phyloP scores from a whole-genome alignment of 306 rosid species.

The Luffa acutangula region DNA sequence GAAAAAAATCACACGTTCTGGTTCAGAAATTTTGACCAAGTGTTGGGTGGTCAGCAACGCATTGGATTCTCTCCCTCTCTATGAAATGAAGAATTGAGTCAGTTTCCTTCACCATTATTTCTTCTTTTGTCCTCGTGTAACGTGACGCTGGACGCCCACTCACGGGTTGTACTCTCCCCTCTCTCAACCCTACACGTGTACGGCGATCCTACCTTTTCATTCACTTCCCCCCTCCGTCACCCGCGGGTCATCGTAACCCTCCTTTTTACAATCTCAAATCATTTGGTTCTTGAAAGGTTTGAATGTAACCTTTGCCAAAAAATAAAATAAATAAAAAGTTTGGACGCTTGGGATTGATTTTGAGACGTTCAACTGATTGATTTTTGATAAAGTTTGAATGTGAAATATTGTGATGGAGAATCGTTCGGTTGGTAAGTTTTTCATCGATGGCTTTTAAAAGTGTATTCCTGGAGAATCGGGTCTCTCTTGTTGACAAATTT shows the following conservation, averaged over 20 bases:
- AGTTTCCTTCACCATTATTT: background rate
- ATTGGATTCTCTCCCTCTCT: background rate
- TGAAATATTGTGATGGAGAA: no score
- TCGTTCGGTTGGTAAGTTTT: no score
- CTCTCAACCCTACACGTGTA: slow-evolving; percentile 4
- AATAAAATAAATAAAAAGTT: no score
- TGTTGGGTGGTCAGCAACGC: background rate
- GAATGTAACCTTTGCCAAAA: no score
- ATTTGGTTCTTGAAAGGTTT: no score
- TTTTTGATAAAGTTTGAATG: no score
- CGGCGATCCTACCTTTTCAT: background rate
- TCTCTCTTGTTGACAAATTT: no score
- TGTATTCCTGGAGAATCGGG: no score
- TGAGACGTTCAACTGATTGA: no score
- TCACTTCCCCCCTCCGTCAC: background rate
- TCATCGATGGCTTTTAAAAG: no score
- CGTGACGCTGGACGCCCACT: background rate
- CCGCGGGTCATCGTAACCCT: background rate
- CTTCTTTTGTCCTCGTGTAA: background rate
- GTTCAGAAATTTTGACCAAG: background rate
- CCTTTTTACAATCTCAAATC: no score
- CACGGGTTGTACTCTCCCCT: background rate
- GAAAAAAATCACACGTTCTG: background rate
- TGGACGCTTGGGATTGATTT: no score
- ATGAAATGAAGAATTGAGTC: background rate